phyloP scores from a whole-genome alignment of 2,329 filamentous ascomycete species.

The Mycosphaerella sp. region DNA sequence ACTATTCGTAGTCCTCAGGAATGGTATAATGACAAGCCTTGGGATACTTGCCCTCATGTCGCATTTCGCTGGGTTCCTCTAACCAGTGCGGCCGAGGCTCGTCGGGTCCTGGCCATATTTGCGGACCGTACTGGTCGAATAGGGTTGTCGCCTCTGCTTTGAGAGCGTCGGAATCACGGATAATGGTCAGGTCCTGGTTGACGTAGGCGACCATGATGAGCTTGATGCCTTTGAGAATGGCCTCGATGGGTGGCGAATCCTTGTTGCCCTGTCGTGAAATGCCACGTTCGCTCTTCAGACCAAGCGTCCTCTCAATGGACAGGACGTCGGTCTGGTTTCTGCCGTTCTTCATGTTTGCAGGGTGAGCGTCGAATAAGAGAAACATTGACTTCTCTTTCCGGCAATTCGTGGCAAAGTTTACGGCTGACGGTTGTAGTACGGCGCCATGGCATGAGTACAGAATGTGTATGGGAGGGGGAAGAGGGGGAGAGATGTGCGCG shows the following conservation, averaged over 20 bases:
- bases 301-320: constrained; percentile 15
- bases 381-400: constrained; percentile 1
- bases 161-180: constrained; percentile 13
- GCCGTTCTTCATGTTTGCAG: constrained; percentile 14
- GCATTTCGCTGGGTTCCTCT: constrained; percentile 8
- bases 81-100: constrained; percentile 13
- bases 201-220: constrained; percentile 13
- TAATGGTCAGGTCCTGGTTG: constrained; percentile 10
- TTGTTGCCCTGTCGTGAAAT: constrained; percentile 18
- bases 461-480: not conserved
- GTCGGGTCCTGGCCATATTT: constrained; percentile 15
- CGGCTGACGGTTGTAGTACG: not conserved
- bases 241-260: constrained; percentile 12
- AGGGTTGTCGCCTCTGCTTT: constrained; percentile 11
- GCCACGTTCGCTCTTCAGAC: constrained; percentile 16
- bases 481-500: too few species aligned
- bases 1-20: constrained; percentile 12
- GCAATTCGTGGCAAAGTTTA: not conserved
- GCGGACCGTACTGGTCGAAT: constrained; percentile 12
- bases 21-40: constrained; percentile 8
- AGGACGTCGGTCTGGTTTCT: constrained; percentile 14
- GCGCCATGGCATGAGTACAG: not conserved
- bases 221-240: constrained; percentile 16
- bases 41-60: constrained; percentile 14
- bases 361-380: constrained; percentile 1